Conservation (phyloP, 805 yeast genomes). For the Saccharomyces eubayanus region DNA sequence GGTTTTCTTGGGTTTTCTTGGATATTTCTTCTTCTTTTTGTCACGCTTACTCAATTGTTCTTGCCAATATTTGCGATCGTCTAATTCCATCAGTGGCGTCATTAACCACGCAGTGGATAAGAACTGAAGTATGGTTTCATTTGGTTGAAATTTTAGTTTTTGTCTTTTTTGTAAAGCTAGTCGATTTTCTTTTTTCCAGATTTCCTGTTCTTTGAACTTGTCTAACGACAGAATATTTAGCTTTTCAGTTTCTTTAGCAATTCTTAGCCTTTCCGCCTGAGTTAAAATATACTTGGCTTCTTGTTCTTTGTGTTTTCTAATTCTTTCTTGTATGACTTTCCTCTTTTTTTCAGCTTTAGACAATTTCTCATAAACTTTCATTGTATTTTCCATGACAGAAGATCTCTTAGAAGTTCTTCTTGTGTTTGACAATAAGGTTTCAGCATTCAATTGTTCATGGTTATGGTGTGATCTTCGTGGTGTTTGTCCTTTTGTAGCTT, state of each 20-base stretch:
- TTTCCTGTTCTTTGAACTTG: conserved; percentile 75
- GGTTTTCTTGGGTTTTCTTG: conserved; percentile 36
- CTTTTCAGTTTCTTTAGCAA: conserved; percentile 80
- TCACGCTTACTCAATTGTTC: conserved; percentile 35
- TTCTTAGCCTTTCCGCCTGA: conserved; percentile 44
- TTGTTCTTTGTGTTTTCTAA: conserved; percentile 40
- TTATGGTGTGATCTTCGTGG: conserved; percentile 9
- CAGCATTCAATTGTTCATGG: conserved; percentile 38
- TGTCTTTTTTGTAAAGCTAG: conserved; percentile 61
- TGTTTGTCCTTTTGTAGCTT: conserved; percentile 11
- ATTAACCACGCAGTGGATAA: conserved; percentile 31
- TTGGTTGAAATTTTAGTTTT: conserved; percentile 51
- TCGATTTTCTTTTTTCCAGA: conserved; percentile 68
- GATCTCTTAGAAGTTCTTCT: conserved; percentile 72
- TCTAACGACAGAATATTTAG: conserved; percentile 65
- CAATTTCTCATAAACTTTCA: conserved; percentile 66
- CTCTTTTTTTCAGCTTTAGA: conserved; percentile 58
- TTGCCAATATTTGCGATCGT: conserved; percentile 37
- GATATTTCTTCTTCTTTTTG: conserved; percentile 38
- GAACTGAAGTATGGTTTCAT: conserved; percentile 19
- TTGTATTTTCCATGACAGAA: conserved; percentile 67
- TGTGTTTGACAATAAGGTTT: conserved; percentile 40
- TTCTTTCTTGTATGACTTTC: conserved; percentile 35
- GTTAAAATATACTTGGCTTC: conserved; percentile 33
- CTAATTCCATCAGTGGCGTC: conserved; percentile 57